Conservation (phyloP, 176 grass and related monocot genomes). For the Hyparrhenia diplandra region DNA sequence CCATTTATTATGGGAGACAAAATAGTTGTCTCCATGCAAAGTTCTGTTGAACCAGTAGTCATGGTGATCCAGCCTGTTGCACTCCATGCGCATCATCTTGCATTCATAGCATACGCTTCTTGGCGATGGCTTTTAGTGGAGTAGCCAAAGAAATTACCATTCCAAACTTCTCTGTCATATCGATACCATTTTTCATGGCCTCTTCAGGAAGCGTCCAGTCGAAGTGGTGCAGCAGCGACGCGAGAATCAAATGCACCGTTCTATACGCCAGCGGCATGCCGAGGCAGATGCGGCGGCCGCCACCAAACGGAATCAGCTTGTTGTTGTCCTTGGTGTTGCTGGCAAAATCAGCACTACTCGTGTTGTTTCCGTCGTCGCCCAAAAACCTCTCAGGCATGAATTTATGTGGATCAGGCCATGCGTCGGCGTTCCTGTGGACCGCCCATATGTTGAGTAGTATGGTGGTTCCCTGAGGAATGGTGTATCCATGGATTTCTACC, state of each 20-base stretch:
- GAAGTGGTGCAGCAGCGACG: conserved; percentile 28
- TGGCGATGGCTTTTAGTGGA: conserved; percentile 10
- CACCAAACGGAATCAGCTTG: conserved; percentile 39
- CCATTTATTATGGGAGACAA: no score
- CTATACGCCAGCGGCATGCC: conserved; percentile 22
- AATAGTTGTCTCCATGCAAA: no score
- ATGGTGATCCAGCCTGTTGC: no score
- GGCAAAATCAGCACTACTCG: background rate
- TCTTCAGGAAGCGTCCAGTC: conserved; percentile 29
- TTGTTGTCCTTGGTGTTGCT: background rate
- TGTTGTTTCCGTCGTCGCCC: background rate
- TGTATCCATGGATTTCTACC: conserved; percentile 11
- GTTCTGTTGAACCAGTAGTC: no score
- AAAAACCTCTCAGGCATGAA: conserved; percentile 49
- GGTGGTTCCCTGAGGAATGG: conserved; percentile 8
- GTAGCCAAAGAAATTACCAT: conserved; percentile 18
- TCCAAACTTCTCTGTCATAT: conserved; percentile 41
- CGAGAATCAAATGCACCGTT: conserved; percentile 38
- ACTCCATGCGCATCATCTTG: no score
- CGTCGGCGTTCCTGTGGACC: background rate
- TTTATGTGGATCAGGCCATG: conserved; percentile 17
- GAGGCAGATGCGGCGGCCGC: conserved; percentile 18
- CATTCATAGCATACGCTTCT: background rate
- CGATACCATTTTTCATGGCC: background rate
- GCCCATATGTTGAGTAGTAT: conserved; percentile 49